These are phyloP conservation scores for Paracorniculantispora psalliotae DNA, from an alignment of 2,329 filamentous ascomycete species.

Conservation along the genomic window DNA sequence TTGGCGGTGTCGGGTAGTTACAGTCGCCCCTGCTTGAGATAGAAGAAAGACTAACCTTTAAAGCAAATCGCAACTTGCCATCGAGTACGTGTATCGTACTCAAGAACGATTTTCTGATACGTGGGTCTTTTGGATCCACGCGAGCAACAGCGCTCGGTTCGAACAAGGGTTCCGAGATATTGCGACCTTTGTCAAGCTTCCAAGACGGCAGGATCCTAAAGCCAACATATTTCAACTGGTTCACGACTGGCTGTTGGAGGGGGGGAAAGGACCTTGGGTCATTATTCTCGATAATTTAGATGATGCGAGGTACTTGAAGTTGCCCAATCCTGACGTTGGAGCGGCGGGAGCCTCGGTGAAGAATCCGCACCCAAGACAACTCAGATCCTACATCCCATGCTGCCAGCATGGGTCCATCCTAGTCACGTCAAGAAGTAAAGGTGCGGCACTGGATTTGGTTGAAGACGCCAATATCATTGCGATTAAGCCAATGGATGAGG, in stretches of 20 bases:
- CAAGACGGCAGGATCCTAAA: slow-evolving; percentile 24
- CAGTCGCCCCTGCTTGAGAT: not conserved
- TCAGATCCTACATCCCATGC: slow-evolving; percentile 17
- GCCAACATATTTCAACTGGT: slow-evolving; percentile 29
- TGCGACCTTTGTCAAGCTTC: slow-evolving; percentile 26
- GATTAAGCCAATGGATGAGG: slow-evolving; percentile 15
- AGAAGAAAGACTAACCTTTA: not conserved
- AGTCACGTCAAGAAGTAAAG: slow-evolving; percentile 17
- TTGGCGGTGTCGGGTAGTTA: slow-evolving; percentile 18
- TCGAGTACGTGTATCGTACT: slow-evolving; percentile 30
- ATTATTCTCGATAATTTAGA: slow-evolving; percentile 22
- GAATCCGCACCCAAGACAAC: not conserved
- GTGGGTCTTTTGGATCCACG: slow-evolving; percentile 35
- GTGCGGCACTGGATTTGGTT: slow-evolving; percentile 15
- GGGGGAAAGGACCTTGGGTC: slow-evolving; percentile 19
- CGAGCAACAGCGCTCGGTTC: slow-evolving; percentile 28
- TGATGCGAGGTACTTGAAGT: not conserved
- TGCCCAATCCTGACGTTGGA: not conserved
- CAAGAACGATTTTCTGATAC: slow-evolving; percentile 21
- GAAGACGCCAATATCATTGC: slow-evolving; percentile 11
- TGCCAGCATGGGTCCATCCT: slow-evolving; percentile 17
- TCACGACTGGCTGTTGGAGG: slow-evolving; percentile 23
- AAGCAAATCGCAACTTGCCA: slow-evolving; percentile 27
- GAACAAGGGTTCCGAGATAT: slow-evolving; percentile 31
- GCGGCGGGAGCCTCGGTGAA: not conserved